Percentiles rank a stretch among this genome's conserved stretches.
Evolutionary conservation across 345 rosid species (phyloP).

Genomic region (Citrus hindsii): DNA sequence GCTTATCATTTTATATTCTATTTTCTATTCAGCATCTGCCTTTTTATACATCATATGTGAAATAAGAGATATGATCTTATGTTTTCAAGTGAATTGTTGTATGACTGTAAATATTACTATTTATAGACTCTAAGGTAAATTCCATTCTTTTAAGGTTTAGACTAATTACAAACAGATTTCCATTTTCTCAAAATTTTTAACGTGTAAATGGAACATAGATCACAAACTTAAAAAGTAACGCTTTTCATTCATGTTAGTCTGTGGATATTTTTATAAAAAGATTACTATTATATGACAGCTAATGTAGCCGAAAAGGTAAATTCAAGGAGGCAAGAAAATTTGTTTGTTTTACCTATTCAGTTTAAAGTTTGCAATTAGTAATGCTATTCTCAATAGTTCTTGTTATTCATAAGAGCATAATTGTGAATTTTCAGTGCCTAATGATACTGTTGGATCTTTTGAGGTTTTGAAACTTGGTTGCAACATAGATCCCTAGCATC

Average conservation of each 20-base stretch:
- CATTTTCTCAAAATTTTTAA: not conserved
- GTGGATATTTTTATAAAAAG: not conserved
- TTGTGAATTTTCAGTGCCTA: not conserved
- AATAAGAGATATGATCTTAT: not conserved
- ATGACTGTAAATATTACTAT: not conserved
- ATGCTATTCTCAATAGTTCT: not conserved
- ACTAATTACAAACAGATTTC: not conserved
- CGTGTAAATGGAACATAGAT: not conserved
- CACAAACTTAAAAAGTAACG: not conserved
- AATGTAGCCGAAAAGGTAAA: not conserved
- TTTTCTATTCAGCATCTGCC: not conserved
- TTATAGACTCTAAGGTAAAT: not conserved
- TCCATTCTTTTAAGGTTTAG: not conserved
- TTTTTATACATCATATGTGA: not conserved
- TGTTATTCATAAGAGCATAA: not conserved
- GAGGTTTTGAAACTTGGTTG: not conserved
- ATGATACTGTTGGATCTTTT: not conserved
- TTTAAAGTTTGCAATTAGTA: not conserved
- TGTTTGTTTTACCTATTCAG: not conserved
- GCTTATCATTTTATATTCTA: not conserved
- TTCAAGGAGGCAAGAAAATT: not conserved
- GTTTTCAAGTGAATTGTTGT: not conserved
- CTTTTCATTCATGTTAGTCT: not conserved
- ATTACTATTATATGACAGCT: not conserved
- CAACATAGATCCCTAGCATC: not conserved